Base-by-base conservation (phyloP, 768 basidiomycete genomes). In the Phaeotremella skinneri region DNA sequence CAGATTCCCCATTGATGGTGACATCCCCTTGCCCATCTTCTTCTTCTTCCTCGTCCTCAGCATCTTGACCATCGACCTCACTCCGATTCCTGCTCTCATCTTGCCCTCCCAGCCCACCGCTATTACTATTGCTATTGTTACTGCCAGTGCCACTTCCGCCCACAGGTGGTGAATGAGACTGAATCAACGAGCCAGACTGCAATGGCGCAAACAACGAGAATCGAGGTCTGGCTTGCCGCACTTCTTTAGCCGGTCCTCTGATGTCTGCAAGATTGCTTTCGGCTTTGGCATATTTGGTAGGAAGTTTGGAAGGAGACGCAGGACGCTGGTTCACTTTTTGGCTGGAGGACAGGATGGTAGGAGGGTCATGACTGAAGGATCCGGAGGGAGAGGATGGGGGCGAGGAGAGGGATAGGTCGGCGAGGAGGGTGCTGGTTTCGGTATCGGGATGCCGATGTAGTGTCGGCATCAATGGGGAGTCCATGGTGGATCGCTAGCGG, bases 171-270 rank as follows among this genome's bases (percentile, higher is more conserved):
- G 37, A 39, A 9, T 39, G 37, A n/a, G 37, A 39, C n/a, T 39
- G 11, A 39, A 43, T 14, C 34, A 51, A 4, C 1, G 52, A 42
- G 14, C 59, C 41, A 42, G 55, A 57, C 47, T 41, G 31, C 4
- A 63, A 61, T 0, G 60, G 55, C 9, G 72, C 67, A 32, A 73
- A 73, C 4, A 73, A 56, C 26, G 69, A 70, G 56, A 70, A 70
- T n/a, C 72, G 41, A 14, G 72, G 69, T 61, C 70, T 60, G 0
- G 25, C 41, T 16, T 23, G 29, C 34, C n/a, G 26, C 31, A 3
- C 16, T 50, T 25, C 17, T 34, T 13, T 47, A 7, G 14, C 11
- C 13, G 21, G 14, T 48, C 25, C 47, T n/a, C n/a, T n/a, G n/a
- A n/a, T n/a, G n/a, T n/a, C 47, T 23, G 13, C 21, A 48, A 23